These are phyloP conservation scores for Fusarium sulawesiense DNA, from an alignment of 2,329 filamentous ascomycete genomes.

Conservation along the genomic window DNA sequence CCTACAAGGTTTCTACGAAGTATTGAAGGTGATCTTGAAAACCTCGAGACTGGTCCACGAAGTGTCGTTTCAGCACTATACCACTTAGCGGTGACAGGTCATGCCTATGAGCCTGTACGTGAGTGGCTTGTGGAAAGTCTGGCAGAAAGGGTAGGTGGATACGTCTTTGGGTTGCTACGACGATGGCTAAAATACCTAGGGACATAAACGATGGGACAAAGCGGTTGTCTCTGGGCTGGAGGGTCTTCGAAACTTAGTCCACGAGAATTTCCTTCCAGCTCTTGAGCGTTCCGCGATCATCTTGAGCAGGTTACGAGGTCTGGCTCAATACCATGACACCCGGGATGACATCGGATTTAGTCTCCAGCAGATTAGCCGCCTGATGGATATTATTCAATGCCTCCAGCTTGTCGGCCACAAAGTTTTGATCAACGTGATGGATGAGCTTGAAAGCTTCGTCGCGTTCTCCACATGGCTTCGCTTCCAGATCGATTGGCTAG, in stretches of 20 bases:
- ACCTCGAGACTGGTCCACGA: slow-evolving; percentile 65
- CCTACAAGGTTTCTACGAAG: slow-evolving; percentile 81
- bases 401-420: slow-evolving; percentile 81
- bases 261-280: slow-evolving; percentile 89
- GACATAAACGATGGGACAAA: slow-evolving; percentile 95
- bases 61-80: slow-evolving; percentile 81
- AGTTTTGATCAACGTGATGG: slow-evolving; percentile 75
- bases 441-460: slow-evolving; percentile 81
- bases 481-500: slow-evolving; percentile 82
- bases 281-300: slow-evolving; percentile 86
- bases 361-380: slow-evolving; percentile 69
- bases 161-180: slow-evolving; percentile 1
- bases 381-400: slow-evolving; percentile 78
- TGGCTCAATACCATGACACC: slow-evolving; percentile 81
- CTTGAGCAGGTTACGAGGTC: slow-evolving; percentile 82
- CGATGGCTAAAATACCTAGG: slow-evolving; percentile 60
- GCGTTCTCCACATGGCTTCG: slow-evolving; percentile 87
- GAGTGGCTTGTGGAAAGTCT: slow-evolving; percentile 92
- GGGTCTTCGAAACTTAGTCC: slow-evolving; percentile 79
- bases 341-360: slow-evolving; percentile 75
- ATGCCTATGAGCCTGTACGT: slow-evolving; percentile 78
- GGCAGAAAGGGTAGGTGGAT: slow-evolving; percentile 73
- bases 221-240: slow-evolving; percentile 82
- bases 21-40: slow-evolving; percentile 79
- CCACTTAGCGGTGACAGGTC: slow-evolving; percentile 85